Evolutionary conservation across 1,284 basidiomycete species (phyloP).

Genomic region (Coniferiporia sulphurascens): DNA sequence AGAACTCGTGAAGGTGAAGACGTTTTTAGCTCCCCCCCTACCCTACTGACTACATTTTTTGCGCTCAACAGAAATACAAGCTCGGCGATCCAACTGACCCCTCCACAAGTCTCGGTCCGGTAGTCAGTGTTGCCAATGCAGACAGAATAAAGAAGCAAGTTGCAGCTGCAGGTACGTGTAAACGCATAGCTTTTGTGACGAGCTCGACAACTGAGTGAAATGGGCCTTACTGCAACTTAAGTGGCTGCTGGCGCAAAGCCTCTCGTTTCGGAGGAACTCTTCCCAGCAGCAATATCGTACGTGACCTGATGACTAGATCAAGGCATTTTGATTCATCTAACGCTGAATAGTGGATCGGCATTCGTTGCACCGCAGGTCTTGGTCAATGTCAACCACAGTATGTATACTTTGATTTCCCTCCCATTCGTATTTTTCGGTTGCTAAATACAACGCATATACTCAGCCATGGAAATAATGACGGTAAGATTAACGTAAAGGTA

Average conservation of each 20-base stretch:
- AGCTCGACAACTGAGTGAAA: background rate
- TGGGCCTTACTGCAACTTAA: conserved; percentile 25
- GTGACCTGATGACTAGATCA: conserved; percentile 23
- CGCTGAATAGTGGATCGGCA: conserved; percentile 59
- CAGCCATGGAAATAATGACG: conserved; percentile 91
- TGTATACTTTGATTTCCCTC: conserved; percentile 28
- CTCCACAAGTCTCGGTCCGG: conserved; percentile 82
- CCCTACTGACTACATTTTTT: background rate
- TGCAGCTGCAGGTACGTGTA: conserved; percentile 63
- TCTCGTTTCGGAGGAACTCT: conserved; percentile 68
- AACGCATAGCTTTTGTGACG: background rate
- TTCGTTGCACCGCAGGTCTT: conserved; percentile 89
- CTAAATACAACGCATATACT: background rate
- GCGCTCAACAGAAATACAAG: conserved; percentile 54
- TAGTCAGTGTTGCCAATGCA: conserved; percentile 83
- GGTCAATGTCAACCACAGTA: conserved; percentile 82
- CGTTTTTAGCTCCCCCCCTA: background rate
- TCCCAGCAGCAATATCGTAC: conserved; percentile 64
- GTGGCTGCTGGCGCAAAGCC: conserved; percentile 75
- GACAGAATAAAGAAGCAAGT: conserved; percentile 83
- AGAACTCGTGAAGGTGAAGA: conserved; percentile 61
- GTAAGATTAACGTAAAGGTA: conserved; percentile 29
- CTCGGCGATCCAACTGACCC: conserved; percentile 80
- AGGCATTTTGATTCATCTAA: background rate
- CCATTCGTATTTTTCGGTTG: conserved; percentile 7